These are phyloP conservation scores for Dorcoceras hygrometricum DNA, from an alignment of 257 asterid genomes.

Conservation along the genomic window DNA sequence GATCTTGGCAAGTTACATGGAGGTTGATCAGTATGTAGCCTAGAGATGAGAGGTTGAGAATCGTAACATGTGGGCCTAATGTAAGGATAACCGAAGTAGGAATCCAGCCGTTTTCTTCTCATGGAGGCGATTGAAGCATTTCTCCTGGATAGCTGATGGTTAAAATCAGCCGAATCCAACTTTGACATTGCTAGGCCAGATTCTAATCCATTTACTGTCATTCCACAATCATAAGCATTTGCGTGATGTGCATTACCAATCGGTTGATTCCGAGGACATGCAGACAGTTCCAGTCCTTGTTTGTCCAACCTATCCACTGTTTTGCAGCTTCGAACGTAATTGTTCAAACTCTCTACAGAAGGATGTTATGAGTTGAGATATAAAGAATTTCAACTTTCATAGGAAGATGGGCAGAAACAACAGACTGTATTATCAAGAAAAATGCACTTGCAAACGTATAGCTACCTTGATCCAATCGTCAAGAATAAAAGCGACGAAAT, in stretches of 20 bases:
- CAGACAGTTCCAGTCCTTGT: conserved; percentile 19
- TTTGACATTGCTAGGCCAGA: conserved; percentile 13
- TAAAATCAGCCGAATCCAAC: conserved; percentile 7
- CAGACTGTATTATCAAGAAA: background rate
- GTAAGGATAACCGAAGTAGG: background rate
- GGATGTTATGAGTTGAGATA: background rate
- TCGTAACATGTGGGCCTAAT: background rate
- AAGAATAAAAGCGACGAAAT: background rate
- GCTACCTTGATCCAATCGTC: background rate
- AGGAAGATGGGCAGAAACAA: background rate
- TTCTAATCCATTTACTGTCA: conserved; percentile 1
- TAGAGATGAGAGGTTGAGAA: conserved; percentile 12
- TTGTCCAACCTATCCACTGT: conserved; percentile 19
- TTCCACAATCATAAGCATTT: background rate
- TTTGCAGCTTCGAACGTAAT: conserved; percentile 26
- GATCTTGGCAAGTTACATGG: background rate
- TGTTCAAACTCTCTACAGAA: conserved; percentile 44
- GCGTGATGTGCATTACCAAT: conserved; percentile 3
- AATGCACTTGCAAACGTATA: background rate
- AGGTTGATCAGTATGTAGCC: background rate
- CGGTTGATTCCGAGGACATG: conserved; percentile 12
- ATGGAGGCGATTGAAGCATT: conserved; percentile 18
- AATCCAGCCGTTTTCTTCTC: conserved; percentile 1
- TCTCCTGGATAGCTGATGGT: conserved; percentile 17
- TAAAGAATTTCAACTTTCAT: background rate